Conservation (phyloP, 1,139 yeast genomes). For the Candida mesenterica region DNA sequence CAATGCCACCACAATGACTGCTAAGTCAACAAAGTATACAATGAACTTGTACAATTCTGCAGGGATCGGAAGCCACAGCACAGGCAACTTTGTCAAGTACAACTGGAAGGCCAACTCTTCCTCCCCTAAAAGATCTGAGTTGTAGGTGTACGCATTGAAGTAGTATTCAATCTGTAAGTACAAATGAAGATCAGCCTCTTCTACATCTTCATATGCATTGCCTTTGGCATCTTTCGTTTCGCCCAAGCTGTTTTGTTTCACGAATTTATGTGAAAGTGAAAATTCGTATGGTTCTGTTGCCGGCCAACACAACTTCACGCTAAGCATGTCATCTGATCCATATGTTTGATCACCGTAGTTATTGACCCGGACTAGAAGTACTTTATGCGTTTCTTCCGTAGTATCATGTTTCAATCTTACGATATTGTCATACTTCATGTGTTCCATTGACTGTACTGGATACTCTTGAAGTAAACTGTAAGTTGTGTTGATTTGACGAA, state of each 20-base stretch:
- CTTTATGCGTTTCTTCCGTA: slow-evolving; percentile 13
- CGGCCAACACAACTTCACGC: slow-evolving; percentile 46
- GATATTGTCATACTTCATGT: slow-evolving; percentile 4
- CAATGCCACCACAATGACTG: slow-evolving; percentile 17
- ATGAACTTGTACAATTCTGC: slow-evolving; percentile 37
- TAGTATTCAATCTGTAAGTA: slow-evolving; percentile 28
- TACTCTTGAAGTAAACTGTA: slow-evolving; percentile 27
- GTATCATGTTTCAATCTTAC: slow-evolving; percentile 18
- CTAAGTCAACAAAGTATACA: slow-evolving; percentile 30
- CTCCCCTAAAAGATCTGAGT: slow-evolving; percentile 12
- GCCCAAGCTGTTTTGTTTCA: no score
- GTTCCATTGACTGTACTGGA: slow-evolving; percentile 25
- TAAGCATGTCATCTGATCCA: slow-evolving; percentile 31
- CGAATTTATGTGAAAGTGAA: slow-evolving; percentile 11
- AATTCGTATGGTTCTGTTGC: slow-evolving; percentile 39
- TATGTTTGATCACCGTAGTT: slow-evolving; percentile 31
- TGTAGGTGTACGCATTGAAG: slow-evolving; percentile 27
- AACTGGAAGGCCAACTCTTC: slow-evolving; percentile 26
- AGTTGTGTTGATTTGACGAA: slow-evolving; percentile 22
- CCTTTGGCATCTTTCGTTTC: no score
- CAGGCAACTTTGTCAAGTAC: slow-evolving; percentile 33
- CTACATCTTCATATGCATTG: neutral
- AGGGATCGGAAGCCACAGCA: slow-evolving; percentile 36
- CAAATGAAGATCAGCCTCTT: slow-evolving; percentile 14
- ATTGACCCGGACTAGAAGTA: slow-evolving; percentile 32